phyloP scores from a whole-genome alignment of 768 basidiomycete genomes.

The Pulveroboletus sp. region DNA sequence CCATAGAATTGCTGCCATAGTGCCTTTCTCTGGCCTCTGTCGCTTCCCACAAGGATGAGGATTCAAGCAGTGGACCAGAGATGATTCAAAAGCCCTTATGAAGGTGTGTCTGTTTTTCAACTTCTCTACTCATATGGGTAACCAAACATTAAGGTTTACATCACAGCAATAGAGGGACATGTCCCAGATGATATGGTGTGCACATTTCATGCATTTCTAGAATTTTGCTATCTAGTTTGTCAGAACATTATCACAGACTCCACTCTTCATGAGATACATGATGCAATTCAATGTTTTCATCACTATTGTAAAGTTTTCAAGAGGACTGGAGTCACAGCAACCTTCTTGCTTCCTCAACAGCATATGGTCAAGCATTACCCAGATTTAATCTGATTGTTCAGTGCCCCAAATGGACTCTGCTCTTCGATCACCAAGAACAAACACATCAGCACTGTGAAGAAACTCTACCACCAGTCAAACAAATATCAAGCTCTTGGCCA shows the following conservation, averaged over 20 bases:
- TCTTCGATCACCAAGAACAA: not conserved
- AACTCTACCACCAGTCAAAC: not conserved
- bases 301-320: not conserved
- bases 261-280: not conserved
- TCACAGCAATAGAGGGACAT: not conserved
- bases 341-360: not conserved
- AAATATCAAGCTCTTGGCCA: not conserved
- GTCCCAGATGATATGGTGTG: not conserved
- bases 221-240: not conserved
- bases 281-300: not conserved
- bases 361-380: not conserved
- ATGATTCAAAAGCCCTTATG: not conserved
- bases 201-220: not conserved
- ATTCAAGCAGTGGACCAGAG: not conserved
- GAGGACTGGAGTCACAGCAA: not conserved
- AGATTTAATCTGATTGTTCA: not conserved
- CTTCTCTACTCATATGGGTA: too few relatives aligned
- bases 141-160: too few relatives aligned
- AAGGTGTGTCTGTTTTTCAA: too few relatives aligned
- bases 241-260: not conserved
- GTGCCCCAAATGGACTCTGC: not conserved
- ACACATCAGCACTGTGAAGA: not conserved
- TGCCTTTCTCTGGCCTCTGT: not conserved
- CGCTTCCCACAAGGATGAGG: not conserved
- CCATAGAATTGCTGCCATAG: not conserved